A percentile compares a stretch with the other conserved stretches of the same genome.
Evolutionary conservation across 2,329 filamentous ascomycete genomes (phyloP).

Genomic region (Botryotinia globosa): DNA sequence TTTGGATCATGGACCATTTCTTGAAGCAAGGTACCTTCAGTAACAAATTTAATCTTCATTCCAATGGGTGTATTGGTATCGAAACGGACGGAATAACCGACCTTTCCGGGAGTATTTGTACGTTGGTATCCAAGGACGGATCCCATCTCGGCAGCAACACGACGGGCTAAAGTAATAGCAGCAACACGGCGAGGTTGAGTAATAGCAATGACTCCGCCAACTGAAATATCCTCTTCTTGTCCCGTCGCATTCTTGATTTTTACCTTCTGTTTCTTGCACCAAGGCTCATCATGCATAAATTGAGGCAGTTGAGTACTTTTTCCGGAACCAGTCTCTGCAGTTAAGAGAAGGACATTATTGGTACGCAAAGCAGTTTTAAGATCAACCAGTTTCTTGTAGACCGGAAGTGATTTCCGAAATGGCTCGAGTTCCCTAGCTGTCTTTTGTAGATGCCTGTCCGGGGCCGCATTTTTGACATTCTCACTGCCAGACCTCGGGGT

Average conservation of each 20-base stretch:
- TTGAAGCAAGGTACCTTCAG: constrained; percentile 93
- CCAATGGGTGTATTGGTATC: constrained; percentile 80
- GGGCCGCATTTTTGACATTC: constrained; percentile 7
- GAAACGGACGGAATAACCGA: constrained; percentile 94
- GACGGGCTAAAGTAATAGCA: constrained; percentile 82
- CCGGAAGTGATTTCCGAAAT: constrained; percentile 34
- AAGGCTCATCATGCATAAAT: constrained; percentile 75
- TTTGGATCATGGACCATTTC: constrained; percentile 85
- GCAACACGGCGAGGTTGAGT: constrained; percentile 93
- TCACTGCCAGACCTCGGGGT: constrained; percentile 13
- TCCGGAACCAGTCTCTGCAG: constrained; percentile 90
- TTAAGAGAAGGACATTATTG: constrained; percentile 72
- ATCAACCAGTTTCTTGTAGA: constrained; percentile 35
- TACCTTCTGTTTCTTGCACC: constrained; percentile 66
- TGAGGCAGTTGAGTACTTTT: constrained; percentile 97
- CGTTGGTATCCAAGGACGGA: constrained; percentile 50
- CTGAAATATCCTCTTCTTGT: constrained; percentile 46
- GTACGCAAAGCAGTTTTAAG: constrained; percentile 34
- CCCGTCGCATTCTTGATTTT: constrained; percentile 43
- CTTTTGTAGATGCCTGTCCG: constrained; percentile 25
- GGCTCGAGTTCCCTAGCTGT: constrained; percentile 30
- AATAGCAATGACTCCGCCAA: constrained; percentile 83
- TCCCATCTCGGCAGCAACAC: constrained; percentile 82
- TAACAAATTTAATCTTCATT: constrained; percentile 90
- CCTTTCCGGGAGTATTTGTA: constrained; percentile 41